Base-by-base conservation (phyloP, 805 yeast species). In the Metschnikowia noctiluminum region DNA sequence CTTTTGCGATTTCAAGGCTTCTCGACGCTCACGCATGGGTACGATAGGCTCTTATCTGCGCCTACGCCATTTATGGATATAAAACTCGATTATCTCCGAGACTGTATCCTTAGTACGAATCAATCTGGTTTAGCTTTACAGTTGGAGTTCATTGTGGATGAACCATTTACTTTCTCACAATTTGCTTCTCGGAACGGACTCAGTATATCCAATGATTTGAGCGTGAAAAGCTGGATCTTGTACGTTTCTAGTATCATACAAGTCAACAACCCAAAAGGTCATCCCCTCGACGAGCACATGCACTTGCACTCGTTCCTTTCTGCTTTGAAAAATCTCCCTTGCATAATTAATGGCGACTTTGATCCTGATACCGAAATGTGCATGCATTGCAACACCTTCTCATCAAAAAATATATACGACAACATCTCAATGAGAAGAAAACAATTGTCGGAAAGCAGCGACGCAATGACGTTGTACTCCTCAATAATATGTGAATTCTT, bases 251-350 rank as follows among this genome's bases (percentile, higher is more conserved):
- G 30, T 12, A 14, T 60, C 7, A 43, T 54, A 2, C 48, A 47
- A 2, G 13, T 12, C 10, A 9, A 30, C 13, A 10, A 13, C 36
- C 15, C 8, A 15, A 46, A 1, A 48, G 32, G 27, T 13, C 32
- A 35, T 14, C 13, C 13, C 15, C 15, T 28, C 37, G 55, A 50
- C 13, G 46, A 54, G 10, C 40, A 40, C 14, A 38, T 48, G 7
- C 46, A 61, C 7, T 45, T 62, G 16, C 62, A 64, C 47, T 56
- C 74, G 0, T 48, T 72, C 5, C 59, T 77, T 10, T 66, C 73
- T 11, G 64, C 77, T 1, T 47, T 79, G 28, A 75, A 78, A 8
- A 59, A 66, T 39, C 68, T 70, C 42, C 70, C 78, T 5, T 78
- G 83, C 55, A 40, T 76, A n/a, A 42, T 68, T 0, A 62, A 64